A percentile compares a stretch with the other conserved stretches of the same genome.
These are phyloP conservation scores for Amphichorda felina DNA, from an alignment of 2,329 filamentous ascomycete genomes.

Conservation along the genomic window DNA sequence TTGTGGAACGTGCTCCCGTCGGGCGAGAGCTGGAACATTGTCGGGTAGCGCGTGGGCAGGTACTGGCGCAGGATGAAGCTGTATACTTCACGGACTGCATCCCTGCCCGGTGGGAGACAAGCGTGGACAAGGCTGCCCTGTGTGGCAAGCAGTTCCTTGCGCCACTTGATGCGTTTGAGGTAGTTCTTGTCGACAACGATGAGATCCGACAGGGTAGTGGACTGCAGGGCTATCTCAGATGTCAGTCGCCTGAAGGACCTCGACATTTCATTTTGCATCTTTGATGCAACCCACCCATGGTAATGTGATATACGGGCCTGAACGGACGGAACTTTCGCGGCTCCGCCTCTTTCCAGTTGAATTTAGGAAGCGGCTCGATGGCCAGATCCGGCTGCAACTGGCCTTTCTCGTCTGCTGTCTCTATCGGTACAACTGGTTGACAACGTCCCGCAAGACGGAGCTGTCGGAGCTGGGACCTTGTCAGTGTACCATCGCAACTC, in stretches of 20 bases:
- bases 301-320: conserved; percentile 40
- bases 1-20: conserved; percentile 24
- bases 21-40: conserved; percentile 27
- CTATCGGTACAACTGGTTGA: too few species aligned
- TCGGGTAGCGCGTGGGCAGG: conserved; percentile 35
- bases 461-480: too few species aligned
- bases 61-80: conserved; percentile 31
- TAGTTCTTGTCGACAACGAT: conserved; percentile 42
- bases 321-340: conserved; percentile 32
- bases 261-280: too few species aligned
- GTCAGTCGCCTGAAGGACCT: too few species aligned
- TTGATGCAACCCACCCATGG: conserved; percentile 37
- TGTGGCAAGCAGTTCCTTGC: conserved; percentile 23
- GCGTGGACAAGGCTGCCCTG: conserved; percentile 29
- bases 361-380: conserved; percentile 8
- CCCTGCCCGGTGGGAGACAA: conserved; percentile 22
- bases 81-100: conserved; percentile 35
- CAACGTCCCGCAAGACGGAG: too few species aligned
- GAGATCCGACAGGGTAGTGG: conserved; percentile 32
- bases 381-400: too few species aligned
- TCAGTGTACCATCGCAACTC: too few species aligned
- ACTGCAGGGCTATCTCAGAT: conserved; percentile 27
- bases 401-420: too few species aligned
- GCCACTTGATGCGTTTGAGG: conserved; percentile 25
- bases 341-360: conserved; percentile 25